These are phyloP conservation scores for Hypoxylon sp. DNA, from an alignment of 2,329 filamentous ascomycete species.

Conservation along the genomic window DNA sequence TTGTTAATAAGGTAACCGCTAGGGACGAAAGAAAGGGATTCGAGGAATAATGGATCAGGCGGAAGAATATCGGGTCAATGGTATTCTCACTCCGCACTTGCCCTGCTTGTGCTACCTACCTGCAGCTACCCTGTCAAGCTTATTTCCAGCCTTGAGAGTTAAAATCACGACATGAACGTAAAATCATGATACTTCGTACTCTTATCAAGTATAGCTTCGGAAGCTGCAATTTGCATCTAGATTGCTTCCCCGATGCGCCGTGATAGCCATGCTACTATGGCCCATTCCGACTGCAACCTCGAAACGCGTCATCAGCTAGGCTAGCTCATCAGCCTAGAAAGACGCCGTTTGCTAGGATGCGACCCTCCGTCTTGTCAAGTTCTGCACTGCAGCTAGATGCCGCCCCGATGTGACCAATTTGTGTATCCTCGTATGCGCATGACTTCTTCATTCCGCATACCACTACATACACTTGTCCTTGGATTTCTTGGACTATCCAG, in stretches of 20 bases:
- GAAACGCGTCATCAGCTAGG: conserved; percentile 20
- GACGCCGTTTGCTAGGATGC: too few relatives aligned
- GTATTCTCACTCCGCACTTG: neutral
- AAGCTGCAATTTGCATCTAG: conserved; percentile 39
- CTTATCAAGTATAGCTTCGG: conserved; percentile 34
- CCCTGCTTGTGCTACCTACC: neutral
- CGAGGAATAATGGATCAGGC: conserved; percentile 7
- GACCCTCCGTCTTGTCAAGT: conserved; percentile 5
- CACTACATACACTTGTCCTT: conserved; percentile 8
- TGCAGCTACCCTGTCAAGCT: neutral
- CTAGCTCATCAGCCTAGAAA: neutral
- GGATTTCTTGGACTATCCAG: neutral
- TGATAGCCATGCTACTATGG: conserved; percentile 20
- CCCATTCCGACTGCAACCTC: conserved; percentile 19
- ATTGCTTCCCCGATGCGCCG: conserved; percentile 26
- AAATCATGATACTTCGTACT: too few relatives aligned
- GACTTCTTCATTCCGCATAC: conserved; percentile 16
- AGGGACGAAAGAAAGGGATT: neutral
- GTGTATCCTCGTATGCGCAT: conserved; percentile 24
- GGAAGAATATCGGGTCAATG: conserved; percentile 10
- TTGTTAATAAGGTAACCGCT: conserved; percentile 7
- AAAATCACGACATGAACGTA: conserved; percentile 2
- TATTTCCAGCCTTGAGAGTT: too few relatives aligned
- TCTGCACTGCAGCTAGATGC: conserved; percentile 4
- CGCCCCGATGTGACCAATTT: conserved; percentile 18